Conservation (phyloP, 306 rosid genomes). For the Lathyrus tuberosus region DNA sequence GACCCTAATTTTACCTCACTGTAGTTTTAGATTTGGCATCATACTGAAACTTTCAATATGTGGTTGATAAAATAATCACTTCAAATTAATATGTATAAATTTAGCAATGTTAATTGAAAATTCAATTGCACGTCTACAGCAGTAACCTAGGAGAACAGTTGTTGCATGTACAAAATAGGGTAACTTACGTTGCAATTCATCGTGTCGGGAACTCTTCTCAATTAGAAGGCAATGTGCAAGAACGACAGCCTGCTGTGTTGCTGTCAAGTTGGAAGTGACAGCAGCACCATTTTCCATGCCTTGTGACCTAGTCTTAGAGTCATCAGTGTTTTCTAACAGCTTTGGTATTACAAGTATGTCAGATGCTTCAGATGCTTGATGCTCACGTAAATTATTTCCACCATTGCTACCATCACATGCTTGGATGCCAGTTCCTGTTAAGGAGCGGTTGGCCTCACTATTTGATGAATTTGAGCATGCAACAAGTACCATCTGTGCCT, state of each 20-base stretch:
- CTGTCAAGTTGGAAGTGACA: conserved; percentile 54
- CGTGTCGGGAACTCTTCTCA: conserved; percentile 85
- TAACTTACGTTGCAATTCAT: conserved; percentile 90
- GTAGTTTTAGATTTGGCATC: conserved; percentile 22
- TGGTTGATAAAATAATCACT: conserved; percentile 5
- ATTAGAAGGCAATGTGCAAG: conserved; percentile 84
- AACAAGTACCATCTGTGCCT: conserved; percentile 91
- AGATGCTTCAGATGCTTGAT: conserved; percentile 52
- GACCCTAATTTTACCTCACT: neutral
- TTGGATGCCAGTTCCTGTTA: conserved; percentile 41
- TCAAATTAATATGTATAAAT: neutral
- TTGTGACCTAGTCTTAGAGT: conserved; percentile 47
- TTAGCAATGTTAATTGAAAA: conserved; percentile 5
- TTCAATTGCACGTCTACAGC: neutral
- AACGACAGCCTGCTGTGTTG: conserved; percentile 75
- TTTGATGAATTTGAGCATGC: conserved; percentile 54
- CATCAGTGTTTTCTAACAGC: conserved; percentile 50
- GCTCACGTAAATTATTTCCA: conserved; percentile 44
- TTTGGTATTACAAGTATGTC: conserved; percentile 74
- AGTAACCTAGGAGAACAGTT: conserved; percentile 5
- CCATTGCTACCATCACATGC: conserved; percentile 40
- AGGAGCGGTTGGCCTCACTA: conserved; percentile 35
- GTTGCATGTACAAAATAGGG: conserved; percentile 36
- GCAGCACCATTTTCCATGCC: conserved; percentile 51
- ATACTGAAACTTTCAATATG: neutral